phyloP scores from a whole-genome alignment of 1,284 basidiomycete species.

The Cutaneotrichosporon daszewskae region DNA sequence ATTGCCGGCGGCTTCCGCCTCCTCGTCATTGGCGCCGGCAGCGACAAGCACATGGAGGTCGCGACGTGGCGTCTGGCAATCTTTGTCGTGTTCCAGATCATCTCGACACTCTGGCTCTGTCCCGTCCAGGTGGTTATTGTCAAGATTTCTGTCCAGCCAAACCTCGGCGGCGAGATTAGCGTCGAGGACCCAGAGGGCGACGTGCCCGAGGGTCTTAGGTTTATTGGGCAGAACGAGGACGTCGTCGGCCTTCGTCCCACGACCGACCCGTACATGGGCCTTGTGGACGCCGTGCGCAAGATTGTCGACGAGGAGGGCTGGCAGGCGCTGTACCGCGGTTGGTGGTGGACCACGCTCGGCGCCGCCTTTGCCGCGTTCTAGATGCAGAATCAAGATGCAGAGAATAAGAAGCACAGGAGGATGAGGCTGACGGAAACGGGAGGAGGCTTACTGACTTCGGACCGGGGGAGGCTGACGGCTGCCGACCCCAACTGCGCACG shows the following conservation, averaged over 20 bases:
- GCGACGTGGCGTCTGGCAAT: constrained; percentile 45
- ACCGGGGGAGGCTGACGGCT: too few species aligned
- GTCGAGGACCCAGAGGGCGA: constrained; percentile 58
- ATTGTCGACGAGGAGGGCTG: constrained; percentile 80
- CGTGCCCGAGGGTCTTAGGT: constrained; percentile 56
- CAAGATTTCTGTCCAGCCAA: constrained; percentile 75
- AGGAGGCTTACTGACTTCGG: too few species aligned
- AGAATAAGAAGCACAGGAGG: too few species aligned
- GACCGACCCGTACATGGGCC: constrained; percentile 74
- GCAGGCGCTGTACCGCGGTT: constrained; percentile 70
- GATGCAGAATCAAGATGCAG: too few species aligned
- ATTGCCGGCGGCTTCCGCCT: constrained; percentile 52
- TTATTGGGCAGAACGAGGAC: constrained; percentile 71
- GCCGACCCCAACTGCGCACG: too few species aligned
- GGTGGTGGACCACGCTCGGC: constrained; percentile 75
- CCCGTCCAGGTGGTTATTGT: constrained; percentile 79
- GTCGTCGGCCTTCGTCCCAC: constrained; percentile 81
- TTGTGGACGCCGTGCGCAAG: constrained; percentile 69
- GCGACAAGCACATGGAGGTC: constrained; percentile 4
- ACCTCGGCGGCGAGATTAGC: constrained; percentile 57
- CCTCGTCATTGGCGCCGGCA: constrained; percentile 17
- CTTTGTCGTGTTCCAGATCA: constrained; percentile 56
- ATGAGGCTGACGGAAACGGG: too few species aligned
- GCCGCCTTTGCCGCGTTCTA: constrained; percentile 46
- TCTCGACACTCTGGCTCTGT: constrained; percentile 62